Evolutionary conservation across 2,329 filamentous ascomycete genomes (phyloP).

Genomic region (Aureobasidium subglaciale): DNA sequence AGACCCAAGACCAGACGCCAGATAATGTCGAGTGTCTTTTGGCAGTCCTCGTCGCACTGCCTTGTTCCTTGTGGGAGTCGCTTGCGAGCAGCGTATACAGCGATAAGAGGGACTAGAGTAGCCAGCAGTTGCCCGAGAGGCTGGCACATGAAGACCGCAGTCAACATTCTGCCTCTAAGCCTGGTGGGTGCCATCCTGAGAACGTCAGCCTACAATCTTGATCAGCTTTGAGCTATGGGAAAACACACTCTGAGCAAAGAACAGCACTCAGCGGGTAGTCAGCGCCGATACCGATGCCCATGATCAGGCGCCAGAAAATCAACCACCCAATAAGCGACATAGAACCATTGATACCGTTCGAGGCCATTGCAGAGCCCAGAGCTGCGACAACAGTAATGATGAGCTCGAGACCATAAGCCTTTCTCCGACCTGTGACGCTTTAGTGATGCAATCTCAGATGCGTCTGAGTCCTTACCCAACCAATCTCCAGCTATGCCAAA

Average conservation of each 20-base stretch:
- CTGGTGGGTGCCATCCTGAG: conserved; percentile 26
- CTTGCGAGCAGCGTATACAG: background rate
- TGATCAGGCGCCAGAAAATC: conserved; percentile 33
- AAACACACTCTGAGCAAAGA: conserved; percentile 32
- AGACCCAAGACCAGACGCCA: conserved; percentile 36
- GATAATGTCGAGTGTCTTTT: conserved; percentile 27
- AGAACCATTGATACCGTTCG: conserved; percentile 22
- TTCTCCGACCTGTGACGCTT: conserved; percentile 27
- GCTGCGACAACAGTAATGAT: conserved; percentile 55
- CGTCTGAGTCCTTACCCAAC: background rate
- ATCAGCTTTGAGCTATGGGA: background rate
- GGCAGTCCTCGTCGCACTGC: background rate
- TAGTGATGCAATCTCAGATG: background rate
- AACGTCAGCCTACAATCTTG: background rate
- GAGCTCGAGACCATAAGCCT: conserved; percentile 36
- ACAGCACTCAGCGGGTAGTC: conserved; percentile 33
- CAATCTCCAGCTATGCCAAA: conserved; percentile 34
- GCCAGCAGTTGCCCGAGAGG: conserved; percentile 33
- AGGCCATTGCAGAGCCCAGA: conserved; percentile 61
- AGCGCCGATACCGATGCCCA: conserved; percentile 35
- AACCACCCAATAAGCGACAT: conserved; percentile 30
- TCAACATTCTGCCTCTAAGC: conserved; percentile 34
- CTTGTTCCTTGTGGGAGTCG: background rate
- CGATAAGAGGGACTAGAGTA: background rate
- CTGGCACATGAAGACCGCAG: conserved; percentile 37